These are phyloP conservation scores for Thalassiosira oceanica DNA, from an alignment of 352 stramenopile genomes.

Conservation along the genomic window DNA sequence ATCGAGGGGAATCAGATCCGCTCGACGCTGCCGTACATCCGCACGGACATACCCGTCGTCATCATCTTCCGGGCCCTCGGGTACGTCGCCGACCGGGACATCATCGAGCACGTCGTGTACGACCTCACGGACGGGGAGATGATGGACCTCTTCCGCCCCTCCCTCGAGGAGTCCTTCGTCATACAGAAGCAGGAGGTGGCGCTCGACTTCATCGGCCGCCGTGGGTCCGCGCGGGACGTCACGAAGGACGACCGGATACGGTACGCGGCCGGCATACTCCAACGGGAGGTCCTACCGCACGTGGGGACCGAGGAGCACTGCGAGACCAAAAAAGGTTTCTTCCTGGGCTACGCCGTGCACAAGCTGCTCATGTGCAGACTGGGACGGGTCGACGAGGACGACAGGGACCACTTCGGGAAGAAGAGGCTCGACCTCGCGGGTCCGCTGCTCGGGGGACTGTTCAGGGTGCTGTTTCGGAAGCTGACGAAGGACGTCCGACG, in stretches of 20 bases:
- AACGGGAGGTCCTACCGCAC: conserved; percentile 98
- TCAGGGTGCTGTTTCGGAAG: conserved; percentile 98
- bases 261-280: conserved; percentile 97
- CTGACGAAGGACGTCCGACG: conserved; percentile 97
- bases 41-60: conserved; percentile 97
- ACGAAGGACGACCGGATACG: conserved; percentile 97
- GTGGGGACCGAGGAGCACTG: conserved; percentile 97
- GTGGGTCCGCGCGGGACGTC: conserved; percentile 91
- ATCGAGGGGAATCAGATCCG: conserved; percentile 98
- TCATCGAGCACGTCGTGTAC: conserved; percentile 99
- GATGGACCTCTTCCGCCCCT: conserved; percentile 98
- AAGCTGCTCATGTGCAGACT: conserved; percentile 99
- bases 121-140: conserved; percentile 97
- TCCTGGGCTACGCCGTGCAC: conserved; percentile 98
- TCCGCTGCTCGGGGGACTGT: conserved; percentile 95
- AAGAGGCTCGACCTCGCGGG: conserved; percentile 99
- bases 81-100: conserved; percentile 94
- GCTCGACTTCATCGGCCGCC: conserved; percentile 97
- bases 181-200: conserved; percentile 97
- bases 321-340: conserved; percentile 96
- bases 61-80: conserved; percentile 99
- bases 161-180: conserved; percentile 97
- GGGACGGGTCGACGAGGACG: conserved; percentile 95
- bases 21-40: conserved; percentile 96
- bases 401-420: conserved; percentile 99